Conservation (phyloP, 176 grass and related monocot genomes). For the Carex myosuroides region DNA sequence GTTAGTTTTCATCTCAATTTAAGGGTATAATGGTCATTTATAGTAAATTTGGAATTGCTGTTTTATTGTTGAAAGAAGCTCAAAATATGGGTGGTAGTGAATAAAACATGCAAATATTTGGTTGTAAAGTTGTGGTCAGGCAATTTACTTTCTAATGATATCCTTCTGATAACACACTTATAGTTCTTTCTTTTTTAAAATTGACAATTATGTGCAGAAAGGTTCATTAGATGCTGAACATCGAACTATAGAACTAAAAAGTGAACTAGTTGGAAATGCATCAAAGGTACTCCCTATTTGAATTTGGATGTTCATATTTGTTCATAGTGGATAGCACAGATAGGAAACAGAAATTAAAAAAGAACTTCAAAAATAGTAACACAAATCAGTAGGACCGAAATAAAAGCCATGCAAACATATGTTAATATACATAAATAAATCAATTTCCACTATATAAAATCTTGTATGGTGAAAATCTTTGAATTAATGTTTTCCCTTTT, state of each 20-base stretch:
- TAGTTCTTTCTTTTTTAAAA: background rate
- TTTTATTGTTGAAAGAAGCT: background rate
- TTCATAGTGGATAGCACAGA: background rate
- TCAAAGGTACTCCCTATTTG: slow-evolving; percentile 54
- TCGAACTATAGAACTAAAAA: slow-evolving; percentile 55
- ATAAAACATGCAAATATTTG: background rate
- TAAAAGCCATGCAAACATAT: background rate
- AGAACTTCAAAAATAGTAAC: background rate
- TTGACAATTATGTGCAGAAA: slow-evolving; percentile 41
- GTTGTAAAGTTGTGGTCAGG: background rate
- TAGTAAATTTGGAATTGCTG: background rate
- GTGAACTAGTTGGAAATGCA: slow-evolving; percentile 73
- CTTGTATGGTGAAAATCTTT: background rate
- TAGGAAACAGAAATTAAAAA: background rate
- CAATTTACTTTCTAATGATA: background rate
- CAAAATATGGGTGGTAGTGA: background rate
- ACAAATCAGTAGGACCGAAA: background rate
- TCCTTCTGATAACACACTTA: background rate
- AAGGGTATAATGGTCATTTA: background rate
- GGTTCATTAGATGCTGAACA: slow-evolving; percentile 64
- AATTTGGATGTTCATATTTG: background rate
- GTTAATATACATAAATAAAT: background rate
- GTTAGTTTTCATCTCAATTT: background rate
- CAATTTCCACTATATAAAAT: background rate
- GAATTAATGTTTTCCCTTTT: background rate